Evolutionary conservation across 140 eudicot genomes (phyloP), one percentile per base, ranked within the genome.

Genomic region (Erigeron philadelphicus): DNA sequence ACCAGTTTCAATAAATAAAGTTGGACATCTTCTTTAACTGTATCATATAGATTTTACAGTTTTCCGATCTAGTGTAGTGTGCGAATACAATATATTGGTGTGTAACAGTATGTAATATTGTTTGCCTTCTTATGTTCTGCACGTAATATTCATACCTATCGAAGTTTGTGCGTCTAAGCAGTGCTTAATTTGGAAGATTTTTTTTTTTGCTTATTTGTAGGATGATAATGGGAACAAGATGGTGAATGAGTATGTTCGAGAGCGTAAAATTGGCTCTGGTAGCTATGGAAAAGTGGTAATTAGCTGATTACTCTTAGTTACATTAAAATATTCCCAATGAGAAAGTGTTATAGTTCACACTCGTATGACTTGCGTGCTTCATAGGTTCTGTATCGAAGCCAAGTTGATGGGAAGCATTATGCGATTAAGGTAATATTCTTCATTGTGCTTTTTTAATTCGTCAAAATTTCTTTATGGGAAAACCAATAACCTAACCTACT

Each of bases 211-310:
- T 70, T 9, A 49, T 35, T 46, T 17, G 70, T 78, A 93, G 98
- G 98, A 93, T 70, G 96, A 84, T 55, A 21, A 80, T 76, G 96
- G 96, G 72, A 89, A 81, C 80, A 93, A 89, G 88, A 86, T 84
- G 82, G 88, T 89, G 35, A 93, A 93, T 75, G 96, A 93, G 73
- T 93, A 89, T 64, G 81, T 85, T 17, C 95, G 87, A 25, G 90
- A 79, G 78, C 57, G 55, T 74, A 89, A 89, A 80, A 89, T 93
- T 78, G 96, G 96, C n/a, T 57, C 90, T 70, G 98, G 98, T 61
- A 89, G 98, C 85, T 93, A 93, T 47, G 98, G 95, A 7, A 93
- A 93, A 93, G 98, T 93, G 96, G 98, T 93, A 75, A 81, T 48
- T 74, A 63, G 78, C 80, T 69, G 71, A 70, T 54, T 55, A 45